Evolutionary conservation across 1,139 yeast genomes (phyloP), one percentile per base, ranked within the genome.

Genomic region (Candida glucosophila): DNA sequence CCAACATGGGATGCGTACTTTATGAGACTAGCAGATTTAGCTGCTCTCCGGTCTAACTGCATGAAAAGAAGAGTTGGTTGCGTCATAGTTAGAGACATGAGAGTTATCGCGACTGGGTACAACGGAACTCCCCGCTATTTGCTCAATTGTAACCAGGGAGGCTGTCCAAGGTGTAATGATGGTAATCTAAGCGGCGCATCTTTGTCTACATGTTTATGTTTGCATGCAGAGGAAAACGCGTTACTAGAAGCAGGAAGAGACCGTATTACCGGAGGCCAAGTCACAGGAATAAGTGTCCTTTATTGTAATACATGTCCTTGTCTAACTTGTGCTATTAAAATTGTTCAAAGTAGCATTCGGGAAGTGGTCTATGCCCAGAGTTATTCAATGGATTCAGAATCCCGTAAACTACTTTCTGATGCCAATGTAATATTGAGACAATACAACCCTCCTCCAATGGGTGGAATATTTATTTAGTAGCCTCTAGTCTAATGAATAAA

Each of bases 231-330:
- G 47, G 99, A 90, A 43, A 90, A 92, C 50, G 98, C 98, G 0
- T 59, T 90, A 22, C 55, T 92, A 28, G 98, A 90, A 49, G 83
- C 96, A 8, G 98, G 98, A 2, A 66, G 96, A 35, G 95, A 82
- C 37, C 61, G 98, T 32, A 72, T 86, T 12, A 37, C 48, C 5
- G 53, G 55, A 12, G 26, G 26, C 9, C 22, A 16, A 10, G 17
- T 17, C 1, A 41, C 52, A 20, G 57, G 50, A 23, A 43, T 43
- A 11, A 79, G 82, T n/a, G 77, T 73, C 0, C 55, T 90, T 30
- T 90, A 90, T 52, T 92, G 98, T 54, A 90, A 90, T 49, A 90
- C 98, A 0, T 90, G 97, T 45, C 99, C 99, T 0, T 92, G 99
- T 48, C 60, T 90, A 34, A 92, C 98, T 0, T 90, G 99, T 50